Evolutionary conservation across 352 stramenopile species (phyloP), one percentile per base, ranked within the genome.

Genomic region (Pythium phragmitis): DNA sequence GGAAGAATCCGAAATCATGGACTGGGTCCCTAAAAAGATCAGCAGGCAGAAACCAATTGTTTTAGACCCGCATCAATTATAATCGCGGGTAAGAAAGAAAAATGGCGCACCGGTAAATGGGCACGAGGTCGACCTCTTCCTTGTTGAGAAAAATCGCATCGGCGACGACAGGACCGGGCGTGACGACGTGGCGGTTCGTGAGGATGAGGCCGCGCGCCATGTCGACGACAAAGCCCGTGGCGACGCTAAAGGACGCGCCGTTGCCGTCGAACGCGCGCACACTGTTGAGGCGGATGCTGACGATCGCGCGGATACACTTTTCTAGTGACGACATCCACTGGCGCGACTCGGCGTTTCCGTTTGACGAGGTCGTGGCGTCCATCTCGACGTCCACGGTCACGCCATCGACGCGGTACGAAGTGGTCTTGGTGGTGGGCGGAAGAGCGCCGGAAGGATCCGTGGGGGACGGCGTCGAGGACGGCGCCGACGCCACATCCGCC

Each of bases 101-200:
- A 16, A 16, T 13, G n/a, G 60, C 58, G 30, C 49, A 86, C 79
- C 87, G 72, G 60, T 97, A 98, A 34, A 98, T 85, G 19, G 90
- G 86, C 43, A 91, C 86, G 23, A 97, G 75, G 42, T 95, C 82
- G 42, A 97, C 88, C 57, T 98, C 90, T 67, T 98, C 92, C 70
- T 97, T 97, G 70, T 96, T 98, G 39, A 96, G 75, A 63, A 98
- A 97, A 57, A 96, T 93, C n/a, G 89, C 89, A 58, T 98, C 89
- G 17, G 88, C 88, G 17, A 92, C 79, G 3, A 96, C 82, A 0
- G 92, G 92, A 1, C 89, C 91, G 26, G 86, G 84, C 14, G 88
- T 96, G 43, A 97, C 84, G 21, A 98, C 92, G 74, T 98, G 92
- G 55, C 92, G 88, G 67, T 98, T 98, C 19, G 91, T 98, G 47